Evolutionary conservation across 192 early-diverging fungal genomes (phyloP).

Genomic region (Mortierella alpina): DNA sequence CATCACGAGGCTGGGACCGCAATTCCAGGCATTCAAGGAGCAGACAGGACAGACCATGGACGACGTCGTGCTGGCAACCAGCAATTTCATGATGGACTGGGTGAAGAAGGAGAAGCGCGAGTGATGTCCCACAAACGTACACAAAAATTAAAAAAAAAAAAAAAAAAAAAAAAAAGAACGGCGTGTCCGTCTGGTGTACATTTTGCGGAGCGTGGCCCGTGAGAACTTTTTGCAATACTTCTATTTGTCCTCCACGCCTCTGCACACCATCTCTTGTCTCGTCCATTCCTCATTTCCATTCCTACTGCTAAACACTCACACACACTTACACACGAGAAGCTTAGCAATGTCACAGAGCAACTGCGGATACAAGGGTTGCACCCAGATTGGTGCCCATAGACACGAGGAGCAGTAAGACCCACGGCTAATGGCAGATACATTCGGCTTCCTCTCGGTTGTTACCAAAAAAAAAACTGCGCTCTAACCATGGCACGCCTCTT

Average conservation of each 20-base stretch:
- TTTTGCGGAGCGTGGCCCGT: neutral
- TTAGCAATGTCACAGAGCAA: neutral
- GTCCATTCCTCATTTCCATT: neutral
- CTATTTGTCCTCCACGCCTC: neutral
- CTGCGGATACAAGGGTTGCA: slow-evolving; percentile 34
- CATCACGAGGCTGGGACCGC: slow-evolving; percentile 12
- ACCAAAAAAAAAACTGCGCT: too few relatives aligned
- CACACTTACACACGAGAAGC: too few relatives aligned
- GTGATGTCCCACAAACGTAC: slow-evolving; percentile 1
- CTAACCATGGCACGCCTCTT: neutral
- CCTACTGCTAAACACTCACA: neutral
- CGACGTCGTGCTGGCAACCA: slow-evolving; percentile 15
- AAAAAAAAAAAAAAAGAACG: slow-evolving; percentile 2
- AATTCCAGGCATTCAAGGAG: slow-evolving; percentile 29
- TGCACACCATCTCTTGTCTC: neutral
- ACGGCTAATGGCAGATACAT: neutral
- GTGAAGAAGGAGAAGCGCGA: slow-evolving; percentile 48
- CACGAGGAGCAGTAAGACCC: slow-evolving; percentile 51
- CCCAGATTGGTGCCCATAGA: slow-evolving; percentile 48
- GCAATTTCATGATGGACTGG: slow-evolving; percentile 50
- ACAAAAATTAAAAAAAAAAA: neutral
- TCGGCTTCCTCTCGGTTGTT: neutral
- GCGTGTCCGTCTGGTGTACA: neutral
- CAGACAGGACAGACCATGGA: slow-evolving; percentile 21
- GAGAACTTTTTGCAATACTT: neutral